These are phyloP conservation scores for Hymenoscyphus occultus DNA, from an alignment of 2,329 filamentous ascomycete species.

Conservation along the genomic window DNA sequence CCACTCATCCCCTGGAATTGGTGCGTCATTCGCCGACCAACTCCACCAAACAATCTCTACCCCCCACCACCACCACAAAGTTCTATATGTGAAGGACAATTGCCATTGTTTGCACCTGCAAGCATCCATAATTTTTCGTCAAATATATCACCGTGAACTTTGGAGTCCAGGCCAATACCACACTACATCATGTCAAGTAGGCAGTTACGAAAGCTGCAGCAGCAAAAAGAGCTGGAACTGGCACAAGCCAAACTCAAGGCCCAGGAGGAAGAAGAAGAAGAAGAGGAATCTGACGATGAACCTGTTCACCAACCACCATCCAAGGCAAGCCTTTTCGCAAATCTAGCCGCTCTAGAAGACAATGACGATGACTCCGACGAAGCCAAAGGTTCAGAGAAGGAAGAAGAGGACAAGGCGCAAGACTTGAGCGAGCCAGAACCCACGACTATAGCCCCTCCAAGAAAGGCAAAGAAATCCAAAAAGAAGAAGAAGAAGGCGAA, in stretches of 20 bases:
- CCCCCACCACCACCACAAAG: not conserved
- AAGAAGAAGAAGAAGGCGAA: slow-evolving; percentile 53
- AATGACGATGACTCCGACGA: slow-evolving; percentile 34
- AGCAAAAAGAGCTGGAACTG: slow-evolving; percentile 35
- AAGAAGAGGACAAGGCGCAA: slow-evolving; percentile 36
- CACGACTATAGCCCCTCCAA: slow-evolving; percentile 32
- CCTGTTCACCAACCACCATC: slow-evolving; percentile 36
- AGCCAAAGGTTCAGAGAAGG: slow-evolving; percentile 11
- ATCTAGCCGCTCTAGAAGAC: slow-evolving; percentile 46
- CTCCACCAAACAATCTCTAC: not conserved
- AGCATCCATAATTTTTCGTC: not conserved
- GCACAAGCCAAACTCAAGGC: slow-evolving; percentile 22
- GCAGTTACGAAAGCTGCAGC: slow-evolving; percentile 37
- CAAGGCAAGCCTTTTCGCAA: slow-evolving; percentile 53
- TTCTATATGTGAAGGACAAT: not conserved
- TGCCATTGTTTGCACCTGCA: not conserved
- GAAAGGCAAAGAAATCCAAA: slow-evolving; percentile 58
- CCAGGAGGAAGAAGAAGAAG: slow-evolving; percentile 27
- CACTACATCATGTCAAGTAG: slow-evolving; percentile 35
- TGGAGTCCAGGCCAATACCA: not conserved
- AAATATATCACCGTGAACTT: not conserved
- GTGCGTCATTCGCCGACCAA: slow-evolving; percentile 31
- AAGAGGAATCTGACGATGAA: slow-evolving; percentile 33
- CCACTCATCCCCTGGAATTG: not conserved
- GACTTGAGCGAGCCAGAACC: slow-evolving; percentile 36